Conservation (phyloP, 768 basidiomycete genomes). For the Termitomyces sp. region DNA sequence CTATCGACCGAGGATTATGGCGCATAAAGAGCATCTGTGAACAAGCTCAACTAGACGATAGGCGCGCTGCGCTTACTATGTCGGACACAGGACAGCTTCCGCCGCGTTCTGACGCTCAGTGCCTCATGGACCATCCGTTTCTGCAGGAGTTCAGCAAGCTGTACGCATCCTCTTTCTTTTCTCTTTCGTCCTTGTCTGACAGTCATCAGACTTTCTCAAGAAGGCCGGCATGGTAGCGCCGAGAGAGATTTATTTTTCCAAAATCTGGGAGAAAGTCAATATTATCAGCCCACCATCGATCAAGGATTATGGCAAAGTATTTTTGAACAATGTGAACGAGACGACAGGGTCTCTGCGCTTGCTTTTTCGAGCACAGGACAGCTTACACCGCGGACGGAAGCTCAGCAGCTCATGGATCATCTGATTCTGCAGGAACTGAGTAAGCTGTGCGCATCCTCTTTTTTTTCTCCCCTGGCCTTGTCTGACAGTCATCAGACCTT, state of each 20-base stretch:
- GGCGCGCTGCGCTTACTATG: constrained; percentile 6
- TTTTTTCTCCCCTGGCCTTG: background rate
- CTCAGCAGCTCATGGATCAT: constrained; percentile 11
- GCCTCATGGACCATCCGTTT: constrained; percentile 7
- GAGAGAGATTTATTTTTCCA: background rate
- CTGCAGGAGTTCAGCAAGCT: background rate
- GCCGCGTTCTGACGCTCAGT: constrained; percentile 7
- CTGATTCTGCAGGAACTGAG: background rate
- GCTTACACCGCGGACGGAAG: constrained; percentile 7
- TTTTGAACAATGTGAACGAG: constrained; percentile 7
- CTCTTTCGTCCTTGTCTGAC: background rate
- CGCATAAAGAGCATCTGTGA: constrained; percentile 3
- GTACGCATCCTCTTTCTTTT: background rate
- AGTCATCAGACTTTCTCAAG: background rate
- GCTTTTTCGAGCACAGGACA: background rate
- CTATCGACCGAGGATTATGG: constrained; percentile 7
- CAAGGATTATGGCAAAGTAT: constrained; percentile 1
- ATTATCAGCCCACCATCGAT: too few relatives aligned
- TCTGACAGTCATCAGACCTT: background rate
- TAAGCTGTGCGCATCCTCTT: background rate
- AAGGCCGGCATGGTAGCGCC: background rate
- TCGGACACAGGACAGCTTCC: constrained; percentile 3
- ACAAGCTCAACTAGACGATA: constrained; percentile 11
- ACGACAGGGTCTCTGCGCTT: constrained; percentile 11
- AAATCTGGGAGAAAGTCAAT: background rate